phyloP scores from a whole-genome alignment of 1,284 basidiomycete species.

The Ustilago cynodontis region DNA sequence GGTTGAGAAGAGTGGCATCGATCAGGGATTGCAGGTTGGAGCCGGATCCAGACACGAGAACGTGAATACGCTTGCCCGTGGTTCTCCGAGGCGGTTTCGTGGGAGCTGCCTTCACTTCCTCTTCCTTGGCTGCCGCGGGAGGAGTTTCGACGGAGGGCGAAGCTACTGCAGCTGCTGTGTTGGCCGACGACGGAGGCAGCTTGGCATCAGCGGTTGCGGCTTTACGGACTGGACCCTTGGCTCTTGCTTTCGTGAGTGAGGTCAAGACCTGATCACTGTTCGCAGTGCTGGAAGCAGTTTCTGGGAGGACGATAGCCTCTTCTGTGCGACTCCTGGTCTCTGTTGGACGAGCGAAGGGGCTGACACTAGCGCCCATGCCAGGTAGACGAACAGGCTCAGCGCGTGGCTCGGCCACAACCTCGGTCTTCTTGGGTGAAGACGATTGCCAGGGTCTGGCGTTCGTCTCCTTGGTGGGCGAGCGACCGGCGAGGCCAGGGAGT shows the following conservation, averaged over 20 bases:
- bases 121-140: neutral
- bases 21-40: conserved; percentile 96
- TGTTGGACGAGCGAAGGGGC: conserved; percentile 39
- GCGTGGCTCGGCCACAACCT: conserved; percentile 31
- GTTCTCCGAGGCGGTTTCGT: conserved; percentile 44
- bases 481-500: conserved; percentile 45
- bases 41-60: conserved; percentile 71
- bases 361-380: conserved; percentile 45
- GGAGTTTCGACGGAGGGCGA: conserved; percentile 10
- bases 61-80: conserved; percentile 64
- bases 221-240: conserved; percentile 28
- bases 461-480: conserved; percentile 39
- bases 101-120: conserved; percentile 2
- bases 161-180: neutral
- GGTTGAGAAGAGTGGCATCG: conserved; percentile 82
- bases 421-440: conserved; percentile 31
- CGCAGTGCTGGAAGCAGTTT: neutral
- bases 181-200: neutral
- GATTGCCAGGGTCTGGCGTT: conserved; percentile 19
- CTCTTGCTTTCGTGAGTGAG: conserved; percentile 37
- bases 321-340: conserved; percentile 26
- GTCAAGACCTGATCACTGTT: conserved; percentile 27
- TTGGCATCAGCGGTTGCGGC: conserved; percentile 20
- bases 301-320: conserved; percentile 17
- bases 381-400: conserved; percentile 49